These are phyloP conservation scores for Astraeus odoratus DNA, from an alignment of 768 basidiomycete species.

Conservation along the genomic window DNA sequence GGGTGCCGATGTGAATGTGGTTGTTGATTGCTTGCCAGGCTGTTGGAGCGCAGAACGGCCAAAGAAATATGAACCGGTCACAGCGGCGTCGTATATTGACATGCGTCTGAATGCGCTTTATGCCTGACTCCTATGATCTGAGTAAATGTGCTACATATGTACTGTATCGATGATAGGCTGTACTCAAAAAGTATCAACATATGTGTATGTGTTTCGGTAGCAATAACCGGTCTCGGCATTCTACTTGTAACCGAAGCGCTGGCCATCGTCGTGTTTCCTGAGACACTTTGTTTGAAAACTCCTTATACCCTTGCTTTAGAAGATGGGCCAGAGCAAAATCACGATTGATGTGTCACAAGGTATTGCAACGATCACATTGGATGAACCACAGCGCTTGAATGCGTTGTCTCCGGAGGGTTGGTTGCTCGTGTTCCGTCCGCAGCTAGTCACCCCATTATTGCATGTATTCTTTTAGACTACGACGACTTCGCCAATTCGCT, in stretches of 20 bases:
- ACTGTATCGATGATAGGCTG: neutral
- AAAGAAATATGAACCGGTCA: constrained; percentile 43
- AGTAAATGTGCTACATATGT: neutral
- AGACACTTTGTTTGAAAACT: neutral
- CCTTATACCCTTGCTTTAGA: no score
- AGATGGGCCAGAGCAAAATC: constrained; percentile 36
- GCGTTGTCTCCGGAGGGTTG: constrained; percentile 47
- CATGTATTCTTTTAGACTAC: constrained; percentile 44
- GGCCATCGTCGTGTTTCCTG: neutral
- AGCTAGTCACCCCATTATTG: neutral
- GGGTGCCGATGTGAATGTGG: constrained; percentile 30
- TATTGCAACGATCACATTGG: constrained; percentile 65
- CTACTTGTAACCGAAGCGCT: neutral
- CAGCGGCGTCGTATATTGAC: constrained; percentile 34
- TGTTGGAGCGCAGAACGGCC: constrained; percentile 40
- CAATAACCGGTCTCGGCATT: no score
- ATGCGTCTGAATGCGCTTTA: constrained; percentile 34
- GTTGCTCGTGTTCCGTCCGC: constrained; percentile 14
- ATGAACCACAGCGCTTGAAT: constrained; percentile 53
- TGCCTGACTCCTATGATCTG: constrained; percentile 4
- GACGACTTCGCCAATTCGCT: constrained; percentile 51
- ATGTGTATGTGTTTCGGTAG: no score
- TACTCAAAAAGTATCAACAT: no score
- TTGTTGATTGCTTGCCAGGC: constrained; percentile 47
- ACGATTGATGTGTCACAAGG: constrained; percentile 43